Evolutionary conservation across 2,329 filamentous ascomycete species (phyloP).

Genomic region (Trichoderma aggressivum): DNA sequence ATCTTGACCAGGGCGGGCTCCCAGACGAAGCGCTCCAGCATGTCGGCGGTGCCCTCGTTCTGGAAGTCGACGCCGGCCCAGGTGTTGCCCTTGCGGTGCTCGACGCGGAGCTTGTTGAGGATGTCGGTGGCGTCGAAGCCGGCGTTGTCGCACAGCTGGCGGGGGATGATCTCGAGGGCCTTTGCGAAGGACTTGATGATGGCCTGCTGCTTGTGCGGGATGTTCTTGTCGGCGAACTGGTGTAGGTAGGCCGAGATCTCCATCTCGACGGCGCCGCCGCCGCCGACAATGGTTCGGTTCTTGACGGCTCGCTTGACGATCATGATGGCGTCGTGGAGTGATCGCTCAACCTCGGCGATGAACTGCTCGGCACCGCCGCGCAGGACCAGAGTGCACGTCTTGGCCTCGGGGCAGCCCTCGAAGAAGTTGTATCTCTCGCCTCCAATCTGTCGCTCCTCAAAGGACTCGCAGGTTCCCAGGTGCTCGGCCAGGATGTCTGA

Average conservation of each 20-base stretch:
- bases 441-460: slow-evolving; percentile 96
- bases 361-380: slow-evolving; percentile 98
- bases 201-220: slow-evolving; percentile 91
- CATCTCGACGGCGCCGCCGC: slow-evolving; percentile 94
- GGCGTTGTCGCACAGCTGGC: slow-evolving; percentile 96
- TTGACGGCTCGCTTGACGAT: slow-evolving; percentile 98
- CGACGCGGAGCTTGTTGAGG: slow-evolving; percentile 90
- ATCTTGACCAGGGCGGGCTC: slow-evolving; percentile 94
- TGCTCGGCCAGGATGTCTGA: slow-evolving; percentile 88
- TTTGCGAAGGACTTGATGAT: slow-evolving; percentile 98
- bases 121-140: slow-evolving; percentile 98
- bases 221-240: slow-evolving; percentile 85
- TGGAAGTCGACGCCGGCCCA: slow-evolving; percentile 97
- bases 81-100: slow-evolving; percentile 86
- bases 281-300: slow-evolving; percentile 91
- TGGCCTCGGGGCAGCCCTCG: slow-evolving; percentile 89
- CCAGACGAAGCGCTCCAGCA: slow-evolving; percentile 96
- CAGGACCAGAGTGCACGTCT: slow-evolving; percentile 94
- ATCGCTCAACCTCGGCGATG: slow-evolving; percentile 97
- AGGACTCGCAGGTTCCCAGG: slow-evolving; percentile 82
- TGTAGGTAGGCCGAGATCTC: slow-evolving; percentile 93
- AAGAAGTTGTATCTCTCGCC: slow-evolving; percentile 99
- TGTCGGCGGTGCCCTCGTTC: slow-evolving; percentile 88
- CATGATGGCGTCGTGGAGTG: slow-evolving; percentile 98
- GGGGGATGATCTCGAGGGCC: slow-evolving; percentile 92